Base-by-base conservation (phyloP, 208 protist genomes). In the Crithidia expoeki region DNA sequence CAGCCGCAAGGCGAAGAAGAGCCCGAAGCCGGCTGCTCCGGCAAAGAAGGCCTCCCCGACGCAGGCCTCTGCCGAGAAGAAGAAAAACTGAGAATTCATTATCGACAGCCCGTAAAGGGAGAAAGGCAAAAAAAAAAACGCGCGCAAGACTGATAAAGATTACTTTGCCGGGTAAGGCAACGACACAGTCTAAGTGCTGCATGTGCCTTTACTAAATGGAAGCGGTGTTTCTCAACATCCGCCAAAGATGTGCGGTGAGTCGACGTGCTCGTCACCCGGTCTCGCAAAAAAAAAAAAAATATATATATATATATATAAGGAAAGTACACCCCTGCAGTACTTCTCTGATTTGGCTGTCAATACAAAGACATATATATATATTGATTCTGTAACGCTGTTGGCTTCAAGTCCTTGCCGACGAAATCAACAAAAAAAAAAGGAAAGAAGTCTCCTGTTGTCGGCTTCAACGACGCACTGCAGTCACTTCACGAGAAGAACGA, bases 221-320 rank as follows among this genome's bases (percentile, higher is more conserved):
- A n/a, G 57, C 57, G 57, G 36, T 62, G 57, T 62, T 62, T 33
- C 23, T 62, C 23, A 62, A 62, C 57, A 50, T 28, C 57, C 57
- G 57, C 53, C 32, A 9, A 36, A 19, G 9, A 6, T 56, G 21
- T 17, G 16, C 44, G 21, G 19, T 49, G 4, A 19, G 21, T 5
- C 44, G 44, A 49, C 44, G 44, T 49, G 9, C 19, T 49, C 36
- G 36, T 40, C 12, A 14, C 36, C 12, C 36, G 5, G 36, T 40
- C 16, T 40, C 28, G 28, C 16, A 40, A 56, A 55, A 65, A 23
- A 40, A 19, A 55, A 33, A 23, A 23, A 50, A 23, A 50, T 17
- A 53, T 11, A 30, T 25, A 25, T 53, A 4, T 53, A 60, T 36
- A 42, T 6, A 5, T 44, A 27, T 56, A 17, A 19, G n/a, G n/a